Evolutionary conservation across 2,329 filamentous ascomycete genomes (phyloP).

Genomic region (Fusarium metavorans): DNA sequence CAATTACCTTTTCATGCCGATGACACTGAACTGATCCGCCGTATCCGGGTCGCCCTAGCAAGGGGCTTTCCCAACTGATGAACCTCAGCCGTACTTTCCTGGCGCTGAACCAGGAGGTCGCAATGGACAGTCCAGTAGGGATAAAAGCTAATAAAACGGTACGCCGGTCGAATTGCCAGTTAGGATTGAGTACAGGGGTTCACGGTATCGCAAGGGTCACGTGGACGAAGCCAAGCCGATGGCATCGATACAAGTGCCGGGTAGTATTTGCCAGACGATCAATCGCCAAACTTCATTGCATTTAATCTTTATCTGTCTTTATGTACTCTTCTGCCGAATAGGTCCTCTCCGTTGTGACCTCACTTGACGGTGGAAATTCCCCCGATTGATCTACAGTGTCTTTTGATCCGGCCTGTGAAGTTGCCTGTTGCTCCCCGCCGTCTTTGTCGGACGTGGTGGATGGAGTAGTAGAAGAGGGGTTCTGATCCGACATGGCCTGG

Average conservation of each 20-base stretch:
- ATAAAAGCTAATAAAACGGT: neutral
- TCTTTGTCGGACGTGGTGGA: neutral
- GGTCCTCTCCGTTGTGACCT: neutral
- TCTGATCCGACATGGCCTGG: neutral
- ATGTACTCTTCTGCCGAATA: neutral
- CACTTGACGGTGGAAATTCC: no score
- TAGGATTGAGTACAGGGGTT: neutral
- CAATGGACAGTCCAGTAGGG: neutral
- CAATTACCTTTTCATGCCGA: neutral
- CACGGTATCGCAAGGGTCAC: neutral
- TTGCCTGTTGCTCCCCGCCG: neutral
- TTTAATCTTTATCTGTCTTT: neutral
- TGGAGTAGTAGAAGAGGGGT: neutral
- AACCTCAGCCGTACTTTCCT: neutral
- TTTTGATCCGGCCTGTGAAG: neutral
- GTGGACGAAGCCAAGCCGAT: neutral
- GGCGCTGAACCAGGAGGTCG: neutral
- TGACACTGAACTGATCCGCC: neutral
- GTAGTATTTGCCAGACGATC: neutral
- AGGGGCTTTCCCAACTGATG: neutral
- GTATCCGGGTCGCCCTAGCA: neutral
- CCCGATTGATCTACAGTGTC: neutral
- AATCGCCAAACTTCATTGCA: neutral
- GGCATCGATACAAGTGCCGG: neutral
- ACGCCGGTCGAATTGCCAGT: neutral